A percentile compares a stretch with the other conserved stretches of the same genome.
phyloP scores from a whole-genome alignment of 2,329 filamentous ascomycete species.

The Penicillium paneum region DNA sequence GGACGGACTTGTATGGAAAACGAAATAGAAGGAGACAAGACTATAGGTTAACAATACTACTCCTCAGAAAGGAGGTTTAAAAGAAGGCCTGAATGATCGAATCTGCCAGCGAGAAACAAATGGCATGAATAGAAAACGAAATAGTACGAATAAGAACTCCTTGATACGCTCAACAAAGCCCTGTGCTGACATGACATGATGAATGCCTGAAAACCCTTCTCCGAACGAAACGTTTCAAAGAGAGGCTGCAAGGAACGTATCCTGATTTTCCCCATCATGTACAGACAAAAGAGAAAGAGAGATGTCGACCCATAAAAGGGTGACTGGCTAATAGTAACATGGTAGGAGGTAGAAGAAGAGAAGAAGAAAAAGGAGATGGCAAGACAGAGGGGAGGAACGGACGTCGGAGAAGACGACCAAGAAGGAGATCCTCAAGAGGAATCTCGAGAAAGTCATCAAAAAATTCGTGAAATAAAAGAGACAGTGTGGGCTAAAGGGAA shows the following conservation, averaged over 20 bases:
- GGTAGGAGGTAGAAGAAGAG: constrained; percentile 17
- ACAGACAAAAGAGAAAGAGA: constrained; percentile 24
- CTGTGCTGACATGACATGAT: constrained; percentile 9
- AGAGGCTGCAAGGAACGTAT: constrained; percentile 16
- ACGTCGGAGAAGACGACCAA: constrained; percentile 13
- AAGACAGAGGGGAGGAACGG: constrained; percentile 11
- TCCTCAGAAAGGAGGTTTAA: background rate
- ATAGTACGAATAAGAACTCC: constrained; percentile 11
- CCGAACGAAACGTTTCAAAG: constrained; percentile 1
- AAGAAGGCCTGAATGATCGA: background rate
- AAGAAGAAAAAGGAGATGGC: constrained; percentile 11
- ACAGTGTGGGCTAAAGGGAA: constrained; percentile 21
- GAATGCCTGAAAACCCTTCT: constrained; percentile 2
- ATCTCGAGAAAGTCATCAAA: constrained; percentile 12
- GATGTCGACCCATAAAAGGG: constrained; percentile 10
- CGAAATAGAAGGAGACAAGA: background rate
- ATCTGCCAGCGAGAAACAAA: constrained; percentile 1
- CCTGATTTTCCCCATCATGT: constrained; percentile 29
- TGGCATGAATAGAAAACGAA: constrained; percentile 4
- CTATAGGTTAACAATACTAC: background rate
- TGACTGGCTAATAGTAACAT: constrained; percentile 18
- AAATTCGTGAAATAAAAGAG: constrained; percentile 15
- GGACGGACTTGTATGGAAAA: background rate
- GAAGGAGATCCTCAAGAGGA: background rate
- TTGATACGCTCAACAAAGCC: constrained; percentile 7